Percentiles rank a stretch among this genome's conserved stretches.
phyloP scores from a whole-genome alignment of 129 eudicot genomes.

The Centaurea solstitialis region DNA sequence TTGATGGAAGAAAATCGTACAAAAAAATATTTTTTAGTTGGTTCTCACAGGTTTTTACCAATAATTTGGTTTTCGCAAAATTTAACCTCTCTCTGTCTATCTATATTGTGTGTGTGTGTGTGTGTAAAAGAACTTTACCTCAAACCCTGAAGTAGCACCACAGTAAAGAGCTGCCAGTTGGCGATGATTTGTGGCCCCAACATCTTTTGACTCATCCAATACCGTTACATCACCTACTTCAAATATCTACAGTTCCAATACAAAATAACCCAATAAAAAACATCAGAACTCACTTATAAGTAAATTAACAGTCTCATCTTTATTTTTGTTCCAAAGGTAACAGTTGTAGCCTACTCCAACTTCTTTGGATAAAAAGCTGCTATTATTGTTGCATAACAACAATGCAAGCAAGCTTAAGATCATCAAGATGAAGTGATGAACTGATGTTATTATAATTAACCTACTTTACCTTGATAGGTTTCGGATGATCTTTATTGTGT shows the following conservation, averaged over 20 bases:
- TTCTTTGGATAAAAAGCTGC: neutral
- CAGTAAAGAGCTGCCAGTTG: constrained; percentile 87
- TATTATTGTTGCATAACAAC: neutral
- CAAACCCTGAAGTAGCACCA: constrained; percentile 61
- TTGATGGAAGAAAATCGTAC: no score
- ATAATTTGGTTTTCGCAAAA: no score
- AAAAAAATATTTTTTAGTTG: no score
- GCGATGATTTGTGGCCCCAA: constrained; percentile 74
- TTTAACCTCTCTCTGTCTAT: no score
- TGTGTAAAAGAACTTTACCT: no score
- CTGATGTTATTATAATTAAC: neutral
- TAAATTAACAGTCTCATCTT: neutral
- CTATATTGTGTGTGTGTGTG: no score
- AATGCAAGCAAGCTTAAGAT: neutral
- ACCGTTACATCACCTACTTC: constrained; percentile 90
- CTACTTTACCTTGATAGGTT: constrained; percentile 77
- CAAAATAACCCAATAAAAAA: neutral
- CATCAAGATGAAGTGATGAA: neutral
- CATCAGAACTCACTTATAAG: constrained; percentile 5
- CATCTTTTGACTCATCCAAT: constrained; percentile 68
- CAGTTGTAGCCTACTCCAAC: neutral
- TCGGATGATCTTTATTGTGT: constrained; percentile 96
- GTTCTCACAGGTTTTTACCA: no score
- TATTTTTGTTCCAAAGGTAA: neutral
- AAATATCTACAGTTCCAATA: constrained; percentile 53